Percentiles rank a stretch among this genome's conserved stretches.
These are phyloP conservation scores for Yamadazyma conglobata DNA, from an alignment of 1,139 yeast species.

Conservation along the genomic window DNA sequence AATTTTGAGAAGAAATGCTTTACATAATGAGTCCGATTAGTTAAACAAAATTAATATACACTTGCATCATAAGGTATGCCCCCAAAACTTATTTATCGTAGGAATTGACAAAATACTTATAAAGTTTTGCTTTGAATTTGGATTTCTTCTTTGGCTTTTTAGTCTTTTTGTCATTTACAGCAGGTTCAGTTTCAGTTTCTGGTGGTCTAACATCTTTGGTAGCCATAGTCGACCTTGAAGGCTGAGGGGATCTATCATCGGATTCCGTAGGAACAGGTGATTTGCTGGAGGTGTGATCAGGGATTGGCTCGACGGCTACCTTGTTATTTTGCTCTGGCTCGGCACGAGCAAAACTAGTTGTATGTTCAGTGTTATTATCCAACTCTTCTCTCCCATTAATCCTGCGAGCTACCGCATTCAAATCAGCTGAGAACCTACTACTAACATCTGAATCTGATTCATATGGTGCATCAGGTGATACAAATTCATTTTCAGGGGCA, in stretches of 20 bases:
- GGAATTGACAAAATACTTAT: slow-evolving; percentile 34
- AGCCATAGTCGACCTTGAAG: slow-evolving; percentile 11
- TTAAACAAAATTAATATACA: slow-evolving; percentile 6
- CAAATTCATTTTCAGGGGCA: slow-evolving; percentile 10
- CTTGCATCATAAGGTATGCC: not conserved
- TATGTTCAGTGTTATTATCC: not conserved
- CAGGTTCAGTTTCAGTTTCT: slow-evolving; percentile 1
- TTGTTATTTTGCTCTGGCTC: not conserved
- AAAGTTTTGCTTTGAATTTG: slow-evolving; percentile 31
- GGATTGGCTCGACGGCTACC: not conserved
- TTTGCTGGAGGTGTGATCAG: not conserved
- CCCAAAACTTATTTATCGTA: slow-evolving; percentile 19
- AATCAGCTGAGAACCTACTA: slow-evolving; percentile 15
- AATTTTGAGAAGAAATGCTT: slow-evolving; percentile 1
- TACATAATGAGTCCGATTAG: slow-evolving; percentile 1
- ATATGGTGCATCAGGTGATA: slow-evolving; percentile 10
- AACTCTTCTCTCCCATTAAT: slow-evolving; percentile 10
- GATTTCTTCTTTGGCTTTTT: slow-evolving; percentile 8
- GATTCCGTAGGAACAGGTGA: slow-evolving; percentile 8
- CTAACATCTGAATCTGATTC: slow-evolving; percentile 15
- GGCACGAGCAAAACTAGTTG: not conserved
- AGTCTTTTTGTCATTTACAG: not conserved
- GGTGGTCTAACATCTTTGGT: slow-evolving; percentile 9
- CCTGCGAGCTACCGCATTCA: slow-evolving; percentile 16
- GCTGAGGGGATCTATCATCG: slow-evolving; percentile 13